These are phyloP conservation scores for Thinopyrum elongatum DNA, from an alignment of 176 grass and related monocot species.

Conservation along the genomic window DNA sequence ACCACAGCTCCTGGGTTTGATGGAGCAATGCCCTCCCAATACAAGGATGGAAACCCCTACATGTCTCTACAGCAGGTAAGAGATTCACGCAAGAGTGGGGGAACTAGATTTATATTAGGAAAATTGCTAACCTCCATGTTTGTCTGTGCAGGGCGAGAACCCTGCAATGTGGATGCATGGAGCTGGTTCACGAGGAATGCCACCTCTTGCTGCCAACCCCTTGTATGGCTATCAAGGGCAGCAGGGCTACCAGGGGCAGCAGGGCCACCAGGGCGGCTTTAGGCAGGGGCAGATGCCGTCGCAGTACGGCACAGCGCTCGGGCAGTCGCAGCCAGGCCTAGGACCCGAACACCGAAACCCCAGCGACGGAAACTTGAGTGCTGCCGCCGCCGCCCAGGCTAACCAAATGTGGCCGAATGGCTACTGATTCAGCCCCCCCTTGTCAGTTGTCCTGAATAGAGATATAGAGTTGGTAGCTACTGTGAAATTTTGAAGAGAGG, in stretches of 20 bases:
- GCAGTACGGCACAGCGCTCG: slow-evolving; percentile 38
- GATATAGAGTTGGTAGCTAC: slow-evolving; percentile 35
- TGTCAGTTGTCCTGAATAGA: not conserved
- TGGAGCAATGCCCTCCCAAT: slow-evolving; percentile 53
- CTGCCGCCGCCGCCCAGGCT: slow-evolving; percentile 33
- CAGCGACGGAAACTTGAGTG: slow-evolving; percentile 46
- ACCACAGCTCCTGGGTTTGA: slow-evolving; percentile 55
- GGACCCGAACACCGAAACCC: slow-evolving; percentile 57
- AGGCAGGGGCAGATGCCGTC: slow-evolving; percentile 52
- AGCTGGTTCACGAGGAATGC: slow-evolving; percentile 63
- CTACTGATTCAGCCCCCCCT: slow-evolving; percentile 36
- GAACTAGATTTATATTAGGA: not conserved
- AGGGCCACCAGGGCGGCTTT: slow-evolving; percentile 48
- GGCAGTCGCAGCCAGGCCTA: slow-evolving; percentile 51
- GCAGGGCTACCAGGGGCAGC: slow-evolving; percentile 42
- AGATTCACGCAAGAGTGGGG: not conserved
- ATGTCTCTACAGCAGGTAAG: slow-evolving; percentile 73
- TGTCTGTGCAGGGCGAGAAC: slow-evolving; percentile 48
- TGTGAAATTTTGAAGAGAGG: slow-evolving; percentile 39
- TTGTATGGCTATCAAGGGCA: slow-evolving; percentile 68
- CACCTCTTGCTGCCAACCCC: slow-evolving; percentile 48
- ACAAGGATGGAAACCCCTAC: slow-evolving; percentile 68
- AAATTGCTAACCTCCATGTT: not conserved
- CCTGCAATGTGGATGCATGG: slow-evolving; percentile 76
- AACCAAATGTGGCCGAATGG: slow-evolving; percentile 66